Base-by-base conservation (phyloP, 768 basidiomycete species). In the Boletus reticuloceps region DNA sequence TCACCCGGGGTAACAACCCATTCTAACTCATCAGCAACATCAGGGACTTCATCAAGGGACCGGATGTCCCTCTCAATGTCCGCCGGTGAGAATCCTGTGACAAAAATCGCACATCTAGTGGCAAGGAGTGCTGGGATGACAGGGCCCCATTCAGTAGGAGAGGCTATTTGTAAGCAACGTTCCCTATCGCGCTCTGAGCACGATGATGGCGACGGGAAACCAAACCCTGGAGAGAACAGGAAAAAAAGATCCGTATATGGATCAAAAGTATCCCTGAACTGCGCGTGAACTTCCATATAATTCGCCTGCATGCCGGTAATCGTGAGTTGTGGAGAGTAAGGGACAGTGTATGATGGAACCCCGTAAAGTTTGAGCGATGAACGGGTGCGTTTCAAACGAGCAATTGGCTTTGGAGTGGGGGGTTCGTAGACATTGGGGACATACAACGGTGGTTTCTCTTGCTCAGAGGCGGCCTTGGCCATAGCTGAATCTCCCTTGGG, bases 171-270 rank as follows among this genome's bases (percentile, higher is more conserved):
- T n/a, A 91, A 78, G 11, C 84, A 74, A 5, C 84, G 85, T 58
- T 87, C 81, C 31, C 83, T 76, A 47, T 79, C 81, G 32, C 75
- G 76, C 60, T 83, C 83, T 20, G 80, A 79, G 37, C 77, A 72
- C 5, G 84, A 85, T 5, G 77, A 81, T 14, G 84, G 81, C 8
- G 93, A 94, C 7, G 94, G 96, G 78, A 98, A 98, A n/a, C 97
- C 97, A 61, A 99, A 89, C 2, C 97, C 97, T 2, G 97, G 97
- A 5, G 89, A 91, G 74, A 98, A 99, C 62, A 95, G 80, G 77
- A 98, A 95, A 78, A 98, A 99, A 53, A 89, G 80, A 77, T 99
- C 97, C 61, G 88, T 91, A 77, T 97, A 99, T 0, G 97, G 96
- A 67, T 98, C 96, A 62, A 96, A 88, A 4, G 93, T 90, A 58